phyloP scores from a whole-genome alignment of 371 early-diverging fungal genomes.

The Haplosporangium sp. region DNA sequence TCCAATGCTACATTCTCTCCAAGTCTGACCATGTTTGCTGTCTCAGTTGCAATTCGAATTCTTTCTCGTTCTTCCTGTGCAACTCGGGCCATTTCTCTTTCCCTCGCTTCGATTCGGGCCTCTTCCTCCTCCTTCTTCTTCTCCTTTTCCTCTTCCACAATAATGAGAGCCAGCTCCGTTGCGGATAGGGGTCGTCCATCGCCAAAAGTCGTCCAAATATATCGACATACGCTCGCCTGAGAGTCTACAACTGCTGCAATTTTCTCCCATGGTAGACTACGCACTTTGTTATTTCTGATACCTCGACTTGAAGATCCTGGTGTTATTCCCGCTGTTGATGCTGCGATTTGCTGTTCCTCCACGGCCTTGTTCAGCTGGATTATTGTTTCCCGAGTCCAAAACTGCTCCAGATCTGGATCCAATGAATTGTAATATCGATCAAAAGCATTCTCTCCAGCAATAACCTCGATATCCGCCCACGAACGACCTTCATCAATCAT shows the following conservation, averaged over 20 bases:
- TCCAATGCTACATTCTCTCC: background rate
- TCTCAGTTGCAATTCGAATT: background rate
- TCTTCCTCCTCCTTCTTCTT: background rate
- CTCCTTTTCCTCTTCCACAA: background rate
- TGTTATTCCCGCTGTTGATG: no score
- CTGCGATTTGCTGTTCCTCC: background rate
- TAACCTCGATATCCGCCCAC: constrained; percentile 26
- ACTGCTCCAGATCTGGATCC: constrained; percentile 10
- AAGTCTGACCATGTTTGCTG: no score
- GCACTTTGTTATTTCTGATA: background rate
- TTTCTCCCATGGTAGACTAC: constrained; percentile 22
- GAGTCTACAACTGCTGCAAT: constrained; percentile 5
- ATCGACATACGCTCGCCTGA: constrained; percentile 1
- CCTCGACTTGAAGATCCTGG: background rate
- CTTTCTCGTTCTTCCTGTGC: background rate
- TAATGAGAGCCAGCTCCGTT: background rate
- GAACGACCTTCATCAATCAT: constrained; percentile 24
- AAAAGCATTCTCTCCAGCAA: constrained; percentile 14
- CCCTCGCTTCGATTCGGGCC: background rate
- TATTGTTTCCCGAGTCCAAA: constrained; percentile 11
- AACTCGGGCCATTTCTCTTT: background rate
- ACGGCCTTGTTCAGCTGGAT: constrained; percentile 2
- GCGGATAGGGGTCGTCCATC: constrained; percentile 16
- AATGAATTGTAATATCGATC: constrained; percentile 28
- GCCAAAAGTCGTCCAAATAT: constrained; percentile 28